Evolutionary conservation across 2,329 filamentous ascomycete species (phyloP).

Genomic region (Uncinocarpus reesii): DNA sequence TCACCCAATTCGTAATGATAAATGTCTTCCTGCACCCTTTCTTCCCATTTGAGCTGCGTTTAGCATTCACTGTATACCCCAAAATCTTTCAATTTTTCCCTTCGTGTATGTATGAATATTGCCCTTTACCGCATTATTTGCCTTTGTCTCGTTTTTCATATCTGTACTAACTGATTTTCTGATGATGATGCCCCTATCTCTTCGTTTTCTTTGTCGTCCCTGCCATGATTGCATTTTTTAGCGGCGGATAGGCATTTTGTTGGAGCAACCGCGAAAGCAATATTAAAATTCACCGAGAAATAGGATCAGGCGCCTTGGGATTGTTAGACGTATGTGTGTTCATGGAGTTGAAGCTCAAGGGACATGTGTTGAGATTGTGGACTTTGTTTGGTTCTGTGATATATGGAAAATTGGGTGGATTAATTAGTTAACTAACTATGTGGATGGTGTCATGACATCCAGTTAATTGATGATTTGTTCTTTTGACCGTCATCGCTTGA

Average conservation of each 20-base stretch:
- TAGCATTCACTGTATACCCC: background rate
- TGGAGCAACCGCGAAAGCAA: background rate
- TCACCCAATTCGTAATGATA: too few species aligned
- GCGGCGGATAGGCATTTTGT: conserved; percentile 5
- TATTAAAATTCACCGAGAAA: background rate
- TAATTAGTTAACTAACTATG: too few species aligned
- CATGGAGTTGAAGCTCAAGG: too few species aligned
- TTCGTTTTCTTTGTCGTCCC: background rate
- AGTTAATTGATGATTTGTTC: too few species aligned
- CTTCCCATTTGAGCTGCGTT: background rate
- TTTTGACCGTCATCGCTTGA: too few species aligned
- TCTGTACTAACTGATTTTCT: background rate
- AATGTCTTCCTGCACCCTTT: background rate
- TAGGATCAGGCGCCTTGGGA: background rate
- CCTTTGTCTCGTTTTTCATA: background rate
- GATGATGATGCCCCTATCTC: background rate
- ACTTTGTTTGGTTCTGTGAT: too few species aligned
- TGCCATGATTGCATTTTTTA: conserved; percentile 9
- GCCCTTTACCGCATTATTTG: background rate
- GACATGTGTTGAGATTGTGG: too few species aligned
- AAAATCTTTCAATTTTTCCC: background rate
- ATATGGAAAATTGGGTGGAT: too few species aligned
- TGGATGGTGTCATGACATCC: too few species aligned
- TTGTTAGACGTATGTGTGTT: background rate
- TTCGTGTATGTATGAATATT: conserved; percentile 9